Conservation (phyloP, 1,284 basidiomycete species). For the Cutaneotrichosporon sp. region DNA sequence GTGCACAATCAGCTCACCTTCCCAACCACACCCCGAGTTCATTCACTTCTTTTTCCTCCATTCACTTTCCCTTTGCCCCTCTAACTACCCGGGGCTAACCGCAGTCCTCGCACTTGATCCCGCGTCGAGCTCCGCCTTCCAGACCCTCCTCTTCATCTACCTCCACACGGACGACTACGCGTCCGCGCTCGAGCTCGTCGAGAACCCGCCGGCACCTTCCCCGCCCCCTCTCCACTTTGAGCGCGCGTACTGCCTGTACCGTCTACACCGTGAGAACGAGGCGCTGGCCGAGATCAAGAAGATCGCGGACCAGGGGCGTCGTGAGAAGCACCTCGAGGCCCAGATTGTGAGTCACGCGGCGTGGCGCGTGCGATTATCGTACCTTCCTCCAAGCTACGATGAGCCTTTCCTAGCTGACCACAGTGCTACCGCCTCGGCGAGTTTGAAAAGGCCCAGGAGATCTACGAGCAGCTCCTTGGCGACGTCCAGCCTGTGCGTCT, state of each 20-base stretch:
- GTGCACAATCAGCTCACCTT: background rate
- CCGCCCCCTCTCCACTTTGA: slow-evolving; percentile 56
- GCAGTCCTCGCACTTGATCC: slow-evolving; percentile 66
- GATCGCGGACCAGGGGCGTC: slow-evolving; percentile 56
- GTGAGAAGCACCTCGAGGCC: slow-evolving; percentile 71
- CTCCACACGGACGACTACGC: slow-evolving; percentile 69
- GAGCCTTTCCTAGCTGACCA: background rate
- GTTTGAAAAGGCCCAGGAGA: slow-evolving; percentile 63
- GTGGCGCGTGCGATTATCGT: too few species aligned
- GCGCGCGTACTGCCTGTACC: slow-evolving; percentile 72
- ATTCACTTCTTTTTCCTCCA: background rate
- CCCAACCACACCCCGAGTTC: background rate
- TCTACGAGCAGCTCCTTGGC: slow-evolving; percentile 68
- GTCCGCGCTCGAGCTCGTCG: slow-evolving; percentile 47
- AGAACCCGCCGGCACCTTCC: slow-evolving; percentile 19
- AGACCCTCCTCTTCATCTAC: slow-evolving; percentile 74
- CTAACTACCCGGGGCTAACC: slow-evolving; percentile 2
- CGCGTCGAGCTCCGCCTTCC: slow-evolving; percentile 63
- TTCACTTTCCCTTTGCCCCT: background rate
- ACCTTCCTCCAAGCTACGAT: too few species aligned
- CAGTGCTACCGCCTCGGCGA: slow-evolving; percentile 71
- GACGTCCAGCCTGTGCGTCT: background rate
- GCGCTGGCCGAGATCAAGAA: slow-evolving; percentile 56
- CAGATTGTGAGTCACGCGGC: slow-evolving; percentile 60
- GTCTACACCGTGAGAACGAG: slow-evolving; percentile 66